phyloP scores from a whole-genome alignment of 805 yeast species.

The Wickerhamiella brachini region DNA sequence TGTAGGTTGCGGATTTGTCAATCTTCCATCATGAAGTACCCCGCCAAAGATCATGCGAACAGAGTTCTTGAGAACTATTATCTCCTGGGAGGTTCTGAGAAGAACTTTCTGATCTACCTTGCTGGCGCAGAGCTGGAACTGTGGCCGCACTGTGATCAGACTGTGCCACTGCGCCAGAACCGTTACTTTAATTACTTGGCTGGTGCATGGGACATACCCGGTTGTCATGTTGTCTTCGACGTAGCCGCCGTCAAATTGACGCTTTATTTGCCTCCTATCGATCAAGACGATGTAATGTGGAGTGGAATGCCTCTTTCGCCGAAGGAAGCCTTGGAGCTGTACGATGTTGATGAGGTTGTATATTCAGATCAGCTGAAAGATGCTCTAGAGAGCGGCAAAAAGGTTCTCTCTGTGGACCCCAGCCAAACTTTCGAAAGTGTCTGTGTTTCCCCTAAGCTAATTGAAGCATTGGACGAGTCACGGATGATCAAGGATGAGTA shows the following conservation, averaged over 20 bases:
- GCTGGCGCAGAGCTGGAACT: slow-evolving; percentile 28
- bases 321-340: slow-evolving; percentile 50
- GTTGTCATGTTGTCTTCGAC: slow-evolving; percentile 52
- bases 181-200: slow-evolving; percentile 78
- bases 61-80: slow-evolving; percentile 18
- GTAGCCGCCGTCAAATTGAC: slow-evolving; percentile 41
- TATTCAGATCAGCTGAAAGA: slow-evolving; percentile 41
- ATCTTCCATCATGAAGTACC: slow-evolving; percentile 39
- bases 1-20: too few relatives aligned
- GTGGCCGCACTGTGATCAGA: slow-evolving; percentile 68
- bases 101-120: slow-evolving; percentile 29
- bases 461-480: slow-evolving; percentile 72
- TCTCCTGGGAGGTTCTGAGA: slow-evolving; percentile 24
- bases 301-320: slow-evolving; percentile 68
- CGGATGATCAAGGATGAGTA: slow-evolving; percentile 72
- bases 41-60: slow-evolving; percentile 65
- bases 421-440: slow-evolving; percentile 10
- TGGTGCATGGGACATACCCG: slow-evolving; percentile 65
- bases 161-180: slow-evolving; percentile 71
- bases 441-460: slow-evolving; percentile 15
- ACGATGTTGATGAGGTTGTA: slow-evolving; percentile 71
- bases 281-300: slow-evolving; percentile 91
- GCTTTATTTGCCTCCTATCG: slow-evolving; percentile 70
- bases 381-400: slow-evolving; percentile 5
- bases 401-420: slow-evolving; percentile 18